Percentiles rank a stretch among this genome's conserved stretches.
phyloP scores from a whole-genome alignment of 345 rosid species.

The Lenwebbia sp. region DNA sequence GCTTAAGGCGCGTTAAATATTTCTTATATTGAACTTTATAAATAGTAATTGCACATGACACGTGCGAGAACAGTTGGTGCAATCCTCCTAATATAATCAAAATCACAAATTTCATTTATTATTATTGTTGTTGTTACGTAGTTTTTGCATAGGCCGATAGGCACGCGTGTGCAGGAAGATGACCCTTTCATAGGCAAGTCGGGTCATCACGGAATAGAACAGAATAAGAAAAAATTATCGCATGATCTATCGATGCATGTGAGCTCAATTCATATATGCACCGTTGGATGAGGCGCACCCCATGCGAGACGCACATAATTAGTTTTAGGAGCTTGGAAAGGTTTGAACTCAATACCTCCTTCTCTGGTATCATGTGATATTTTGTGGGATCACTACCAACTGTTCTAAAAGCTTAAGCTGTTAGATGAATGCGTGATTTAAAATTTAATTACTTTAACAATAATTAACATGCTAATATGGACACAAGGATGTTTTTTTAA shows the following conservation, averaged over 20 bases:
- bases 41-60: not conserved
- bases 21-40: not conserved
- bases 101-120: not conserved
- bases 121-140: not conserved
- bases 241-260: not conserved
- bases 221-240: not conserved
- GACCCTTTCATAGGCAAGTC: not conserved
- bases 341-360: no score
- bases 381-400: no score
- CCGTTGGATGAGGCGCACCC: no score
- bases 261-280: not conserved
- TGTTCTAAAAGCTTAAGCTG: no score
- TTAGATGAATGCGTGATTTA: no score
- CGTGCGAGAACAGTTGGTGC: not conserved
- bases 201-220: not conserved
- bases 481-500: not conserved
- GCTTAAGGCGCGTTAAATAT: not conserved
- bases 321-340: no score
- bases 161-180: not conserved
- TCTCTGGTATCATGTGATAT: no score
- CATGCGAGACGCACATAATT: no score
- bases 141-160: not conserved
- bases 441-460: no score
- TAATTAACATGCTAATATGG: not conserved
- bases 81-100: not conserved